Evolutionary conservation across 129 eudicot species (phyloP).

Genomic region (Erigeron canadensis): DNA sequence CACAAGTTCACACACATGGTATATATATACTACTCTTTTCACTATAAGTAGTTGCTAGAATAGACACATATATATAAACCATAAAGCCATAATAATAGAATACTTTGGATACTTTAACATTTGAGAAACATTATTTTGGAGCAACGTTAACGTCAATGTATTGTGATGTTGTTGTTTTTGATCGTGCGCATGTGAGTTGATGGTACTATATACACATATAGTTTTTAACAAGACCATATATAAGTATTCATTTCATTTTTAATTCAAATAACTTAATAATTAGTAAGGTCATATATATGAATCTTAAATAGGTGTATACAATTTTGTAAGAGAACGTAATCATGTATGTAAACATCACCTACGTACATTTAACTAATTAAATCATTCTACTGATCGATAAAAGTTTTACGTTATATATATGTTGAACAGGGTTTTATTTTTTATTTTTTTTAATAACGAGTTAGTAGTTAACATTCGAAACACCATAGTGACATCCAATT

Average conservation of each 20-base stretch:
- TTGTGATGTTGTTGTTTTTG: slow-evolving; percentile 9
- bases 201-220: neutral
- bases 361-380: too few relatives aligned
- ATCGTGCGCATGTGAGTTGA: neutral
- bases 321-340: too few relatives aligned
- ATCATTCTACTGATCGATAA: too few relatives aligned
- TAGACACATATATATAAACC: neutral
- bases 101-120: neutral
- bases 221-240: neutral
- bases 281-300: too few relatives aligned
- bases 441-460: too few relatives aligned
- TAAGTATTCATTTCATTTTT: neutral
- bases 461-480: too few relatives aligned
- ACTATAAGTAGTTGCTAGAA: neutral
- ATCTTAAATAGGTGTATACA: too few relatives aligned
- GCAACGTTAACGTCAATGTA: slow-evolving; percentile 5
- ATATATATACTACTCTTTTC: neutral
- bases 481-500: too few relatives aligned
- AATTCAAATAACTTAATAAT: too few relatives aligned
- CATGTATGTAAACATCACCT: too few relatives aligned
- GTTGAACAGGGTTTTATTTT: too few relatives aligned
- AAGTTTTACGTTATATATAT: too few relatives aligned
- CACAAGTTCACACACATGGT: neutral
- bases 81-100: neutral
- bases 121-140: neutral